Evolutionary conservation across 2,329 filamentous ascomycete genomes (phyloP).

Genomic region (Polychaeton citri): DNA sequence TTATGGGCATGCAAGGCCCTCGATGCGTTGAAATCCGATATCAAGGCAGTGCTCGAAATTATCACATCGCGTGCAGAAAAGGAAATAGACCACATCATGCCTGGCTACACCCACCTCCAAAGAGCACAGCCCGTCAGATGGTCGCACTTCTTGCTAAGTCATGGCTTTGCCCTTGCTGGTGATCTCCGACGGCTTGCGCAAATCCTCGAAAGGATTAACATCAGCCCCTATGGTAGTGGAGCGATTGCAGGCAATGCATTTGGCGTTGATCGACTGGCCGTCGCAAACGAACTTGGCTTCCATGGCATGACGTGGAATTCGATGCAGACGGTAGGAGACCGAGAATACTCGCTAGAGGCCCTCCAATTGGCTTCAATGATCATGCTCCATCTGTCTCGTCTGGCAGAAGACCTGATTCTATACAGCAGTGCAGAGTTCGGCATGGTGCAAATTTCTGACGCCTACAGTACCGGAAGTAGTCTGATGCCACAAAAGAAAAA

Average conservation of each 20-base stretch:
- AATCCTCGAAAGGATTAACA: conserved; percentile 56
- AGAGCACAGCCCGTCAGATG: conserved; percentile 63
- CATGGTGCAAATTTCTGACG: conserved; percentile 58
- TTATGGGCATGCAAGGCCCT: conserved; percentile 69
- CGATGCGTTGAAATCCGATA: conserved; percentile 48
- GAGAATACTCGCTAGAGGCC: conserved; percentile 65
- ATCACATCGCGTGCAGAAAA: conserved; percentile 51
- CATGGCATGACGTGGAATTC: conserved; percentile 57
- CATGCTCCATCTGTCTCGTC: conserved; percentile 62
- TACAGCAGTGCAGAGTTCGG: conserved; percentile 62
- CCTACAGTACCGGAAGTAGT: conserved; percentile 59
- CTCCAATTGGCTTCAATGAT: conserved; percentile 63
- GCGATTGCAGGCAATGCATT: conserved; percentile 69
- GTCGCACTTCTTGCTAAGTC: conserved; percentile 63
- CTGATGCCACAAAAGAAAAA: conserved; percentile 76
- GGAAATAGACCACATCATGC: conserved; percentile 64
- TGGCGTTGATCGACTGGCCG: conserved; percentile 57
- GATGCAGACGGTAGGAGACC: conserved; percentile 56
- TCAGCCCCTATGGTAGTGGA: conserved; percentile 52
- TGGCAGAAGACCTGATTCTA: conserved; percentile 71
- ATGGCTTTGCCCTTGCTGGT: conserved; percentile 51
- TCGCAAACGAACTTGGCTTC: conserved; percentile 67
- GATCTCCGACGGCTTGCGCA: conserved; percentile 64
- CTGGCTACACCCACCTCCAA: conserved; percentile 73
- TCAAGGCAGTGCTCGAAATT: conserved; percentile 54